Conservation (phyloP, 208 protist species). For the Hexamita inflata region DNA sequence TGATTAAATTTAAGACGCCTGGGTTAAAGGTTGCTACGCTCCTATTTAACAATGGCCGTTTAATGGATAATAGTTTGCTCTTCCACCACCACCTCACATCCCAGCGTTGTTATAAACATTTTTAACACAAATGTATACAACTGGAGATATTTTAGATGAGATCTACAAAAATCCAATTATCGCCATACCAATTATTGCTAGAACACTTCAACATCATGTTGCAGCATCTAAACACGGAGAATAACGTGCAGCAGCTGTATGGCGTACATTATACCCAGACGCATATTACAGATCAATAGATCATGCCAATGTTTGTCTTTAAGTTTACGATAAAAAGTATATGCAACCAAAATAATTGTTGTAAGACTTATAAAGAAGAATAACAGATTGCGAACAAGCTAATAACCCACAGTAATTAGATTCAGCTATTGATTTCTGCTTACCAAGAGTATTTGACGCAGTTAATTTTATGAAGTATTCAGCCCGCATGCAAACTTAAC, state of each 20-base stretch:
- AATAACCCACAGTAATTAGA: too few relatives aligned
- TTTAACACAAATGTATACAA: background rate
- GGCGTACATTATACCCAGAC: background rate
- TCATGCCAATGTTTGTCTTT: background rate
- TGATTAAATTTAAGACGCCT: too few relatives aligned
- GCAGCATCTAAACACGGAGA: background rate
- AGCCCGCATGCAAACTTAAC: too few relatives aligned
- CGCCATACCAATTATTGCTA: background rate
- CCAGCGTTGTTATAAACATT: background rate
- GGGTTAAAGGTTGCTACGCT: too few relatives aligned
- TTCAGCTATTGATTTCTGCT: too few relatives aligned
- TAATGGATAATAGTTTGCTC: background rate
- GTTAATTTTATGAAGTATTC: too few relatives aligned
- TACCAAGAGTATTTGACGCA: too few relatives aligned
- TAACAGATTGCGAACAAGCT: too few relatives aligned
- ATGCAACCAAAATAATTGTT: too few relatives aligned
- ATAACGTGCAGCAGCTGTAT: background rate
- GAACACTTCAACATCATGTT: background rate
- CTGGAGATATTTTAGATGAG: background rate
- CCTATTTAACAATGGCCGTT: too few relatives aligned
- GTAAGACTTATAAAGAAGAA: too few relatives aligned
- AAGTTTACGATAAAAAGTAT: background rate
- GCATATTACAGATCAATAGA: background rate
- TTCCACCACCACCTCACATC: background rate
- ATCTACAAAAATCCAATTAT: background rate